These are phyloP conservation scores for Solanum sparsipilum DNA, from an alignment of 257 asterid species.

Conservation along the genomic window DNA sequence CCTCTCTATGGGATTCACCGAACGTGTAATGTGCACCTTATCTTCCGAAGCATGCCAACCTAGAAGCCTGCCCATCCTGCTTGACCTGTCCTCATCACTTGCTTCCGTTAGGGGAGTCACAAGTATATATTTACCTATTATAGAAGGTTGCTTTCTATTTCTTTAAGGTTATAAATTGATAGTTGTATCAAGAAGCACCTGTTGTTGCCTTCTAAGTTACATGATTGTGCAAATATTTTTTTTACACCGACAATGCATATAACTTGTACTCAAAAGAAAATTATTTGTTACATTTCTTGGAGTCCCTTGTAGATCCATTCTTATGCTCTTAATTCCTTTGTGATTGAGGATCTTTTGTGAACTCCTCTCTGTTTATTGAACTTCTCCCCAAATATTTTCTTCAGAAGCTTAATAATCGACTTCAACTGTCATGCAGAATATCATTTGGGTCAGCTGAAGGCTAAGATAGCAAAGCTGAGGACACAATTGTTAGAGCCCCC, in stretches of 20 bases:
- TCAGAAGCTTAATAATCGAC: background rate
- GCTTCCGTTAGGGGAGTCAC: background rate
- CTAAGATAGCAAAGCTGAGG: slow-evolving; percentile 98
- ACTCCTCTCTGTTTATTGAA: background rate
- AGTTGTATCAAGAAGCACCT: background rate
- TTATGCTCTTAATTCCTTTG: background rate
- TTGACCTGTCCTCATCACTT: background rate
- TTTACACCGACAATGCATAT: background rate
- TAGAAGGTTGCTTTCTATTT: background rate
- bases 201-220: background rate
- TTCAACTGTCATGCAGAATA: slow-evolving; percentile 44
- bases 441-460: slow-evolving; percentile 99
- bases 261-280: background rate
- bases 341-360: background rate
- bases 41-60: background rate
- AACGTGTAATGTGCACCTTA: background rate
- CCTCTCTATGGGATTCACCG: background rate
- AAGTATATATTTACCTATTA: background rate
- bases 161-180: background rate
- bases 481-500: slow-evolving; percentile 98
- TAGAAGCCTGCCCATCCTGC: background rate
- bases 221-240: background rate
- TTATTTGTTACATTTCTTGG: background rate
- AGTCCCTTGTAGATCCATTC: background rate
- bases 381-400: background rate